Percentiles rank a stretch among this genome's conserved stretches.
These are phyloP conservation scores for Amborella trichopoda DNA, from an alignment of 164 flowering plant genomes.

Conservation along the genomic window DNA sequence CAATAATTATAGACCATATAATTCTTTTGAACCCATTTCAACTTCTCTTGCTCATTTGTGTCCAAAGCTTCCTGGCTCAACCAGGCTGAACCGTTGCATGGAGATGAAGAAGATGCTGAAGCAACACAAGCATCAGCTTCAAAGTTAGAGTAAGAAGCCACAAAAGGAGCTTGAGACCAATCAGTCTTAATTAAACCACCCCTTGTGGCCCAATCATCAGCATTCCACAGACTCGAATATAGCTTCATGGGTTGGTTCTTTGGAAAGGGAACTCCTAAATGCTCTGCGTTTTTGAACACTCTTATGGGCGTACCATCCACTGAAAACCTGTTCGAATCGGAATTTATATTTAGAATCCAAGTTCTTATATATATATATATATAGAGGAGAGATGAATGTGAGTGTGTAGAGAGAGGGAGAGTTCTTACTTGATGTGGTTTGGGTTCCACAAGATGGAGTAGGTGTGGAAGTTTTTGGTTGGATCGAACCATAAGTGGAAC, in stretches of 20 bases:
- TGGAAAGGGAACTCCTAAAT: conserved; percentile 4
- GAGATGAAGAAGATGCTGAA: background rate
- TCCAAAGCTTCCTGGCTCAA: background rate
- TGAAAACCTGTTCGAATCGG: background rate
- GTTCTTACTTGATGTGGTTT: conserved; percentile 2
- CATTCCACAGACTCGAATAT: conserved; percentile 9
- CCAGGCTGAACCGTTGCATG: background rate
- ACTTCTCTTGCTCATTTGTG: no score
- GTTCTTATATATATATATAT: background rate
- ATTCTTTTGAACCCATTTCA: conserved; percentile 3
- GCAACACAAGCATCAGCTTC: background rate
- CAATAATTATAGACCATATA: conserved; percentile 9
- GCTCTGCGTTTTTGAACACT: conserved; percentile 5
- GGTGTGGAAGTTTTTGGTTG: conserved; percentile 7
- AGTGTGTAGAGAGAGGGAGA: background rate
- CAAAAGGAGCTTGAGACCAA: conserved; percentile 7
- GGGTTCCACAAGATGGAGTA: conserved; percentile 10
- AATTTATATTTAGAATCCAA: background rate
- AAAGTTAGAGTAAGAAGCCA: conserved; percentile 4
- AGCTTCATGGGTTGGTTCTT: conserved; percentile 7
- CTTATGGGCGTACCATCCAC: conserved; percentile 7
- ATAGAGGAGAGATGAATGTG: background rate
- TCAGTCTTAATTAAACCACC: conserved; percentile 6
- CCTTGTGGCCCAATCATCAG: conserved; percentile 7
- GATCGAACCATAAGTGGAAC: conserved; percentile 9